Evolutionary conservation across 2,329 filamentous ascomycete genomes (phyloP).

Genomic region (Penicillium sp.): DNA sequence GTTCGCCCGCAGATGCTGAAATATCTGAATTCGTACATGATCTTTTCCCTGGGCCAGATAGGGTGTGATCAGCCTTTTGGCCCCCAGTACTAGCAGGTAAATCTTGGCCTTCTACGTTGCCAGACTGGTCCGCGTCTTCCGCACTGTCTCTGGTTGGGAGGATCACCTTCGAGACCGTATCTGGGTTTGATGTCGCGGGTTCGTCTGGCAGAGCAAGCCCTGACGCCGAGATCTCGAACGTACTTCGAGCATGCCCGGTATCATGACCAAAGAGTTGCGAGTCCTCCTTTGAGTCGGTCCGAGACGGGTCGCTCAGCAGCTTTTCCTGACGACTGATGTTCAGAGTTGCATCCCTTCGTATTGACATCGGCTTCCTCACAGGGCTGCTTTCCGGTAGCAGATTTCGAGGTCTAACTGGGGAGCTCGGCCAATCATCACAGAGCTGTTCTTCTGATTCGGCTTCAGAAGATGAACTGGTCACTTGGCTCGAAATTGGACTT

Average conservation of each 20-base stretch:
- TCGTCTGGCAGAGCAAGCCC: not conserved
- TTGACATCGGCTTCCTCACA: slow-evolving; percentile 4
- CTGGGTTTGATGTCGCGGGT: not conserved
- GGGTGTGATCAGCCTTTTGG: not conserved
- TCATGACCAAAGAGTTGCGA: not conserved
- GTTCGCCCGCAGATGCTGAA: not conserved
- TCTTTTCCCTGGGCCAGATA: not conserved
- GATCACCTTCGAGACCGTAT: not conserved
- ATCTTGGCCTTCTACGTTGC: not conserved
- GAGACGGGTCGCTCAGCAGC: not conserved
- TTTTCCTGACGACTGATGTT: not conserved
- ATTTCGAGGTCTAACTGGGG: slow-evolving; percentile 22
- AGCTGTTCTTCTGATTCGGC: slow-evolving; percentile 6
- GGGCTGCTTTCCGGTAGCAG: slow-evolving; percentile 31
- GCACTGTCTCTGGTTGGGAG: not conserved
- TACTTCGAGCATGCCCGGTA: not conserved
- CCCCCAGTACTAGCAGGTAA: not conserved
- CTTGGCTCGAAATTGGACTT: slow-evolving; percentile 21
- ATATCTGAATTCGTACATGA: not conserved
- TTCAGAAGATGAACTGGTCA: slow-evolving; percentile 22
- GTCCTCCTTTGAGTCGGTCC: not conserved
- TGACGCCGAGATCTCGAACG: not conserved
- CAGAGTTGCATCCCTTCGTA: not conserved
- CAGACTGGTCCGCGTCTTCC: not conserved
- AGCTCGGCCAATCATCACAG: slow-evolving; percentile 2